Evolutionary conservation across 352 stramenopile genomes (phyloP).

Genomic region (Phytopythium sindhum): DNA sequence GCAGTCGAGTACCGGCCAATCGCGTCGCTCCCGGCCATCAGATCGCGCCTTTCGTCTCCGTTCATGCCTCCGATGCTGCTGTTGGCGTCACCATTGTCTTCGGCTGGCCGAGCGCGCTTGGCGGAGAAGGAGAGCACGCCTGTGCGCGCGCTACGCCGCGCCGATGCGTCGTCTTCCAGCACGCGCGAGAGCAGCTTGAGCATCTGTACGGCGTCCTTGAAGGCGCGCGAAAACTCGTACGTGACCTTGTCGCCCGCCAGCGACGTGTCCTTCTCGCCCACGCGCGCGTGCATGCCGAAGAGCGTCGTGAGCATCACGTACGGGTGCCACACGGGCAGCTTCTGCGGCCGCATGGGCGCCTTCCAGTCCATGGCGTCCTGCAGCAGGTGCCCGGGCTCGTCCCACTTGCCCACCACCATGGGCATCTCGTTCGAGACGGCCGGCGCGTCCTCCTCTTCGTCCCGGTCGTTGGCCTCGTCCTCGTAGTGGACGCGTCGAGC

Average conservation of each 20-base stretch:
- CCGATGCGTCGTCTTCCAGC: conserved; percentile 59
- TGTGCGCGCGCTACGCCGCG: conserved; percentile 49
- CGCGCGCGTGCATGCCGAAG: conserved; percentile 80
- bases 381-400: conserved; percentile 65
- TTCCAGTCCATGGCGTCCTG: conserved; percentile 83
- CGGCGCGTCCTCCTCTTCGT: conserved; percentile 6
- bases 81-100: not conserved
- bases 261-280: conserved; percentile 71
- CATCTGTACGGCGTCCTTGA: conserved; percentile 83
- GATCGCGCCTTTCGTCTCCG: conserved; percentile 10
- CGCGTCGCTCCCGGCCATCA: conserved; percentile 29
- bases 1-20: conserved; percentile 73
- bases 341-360: conserved; percentile 54
- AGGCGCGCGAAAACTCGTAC: conserved; percentile 68
- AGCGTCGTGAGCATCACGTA: conserved; percentile 82
- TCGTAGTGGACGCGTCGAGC: not conserved
- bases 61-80: not conserved
- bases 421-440: conserved; percentile 69
- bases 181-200: conserved; percentile 75
- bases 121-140: conserved; percentile 57
- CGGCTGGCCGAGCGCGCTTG: not conserved
- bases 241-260: conserved; percentile 57
- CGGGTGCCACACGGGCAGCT: conserved; percentile 81
- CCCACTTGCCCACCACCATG: conserved; percentile 76
- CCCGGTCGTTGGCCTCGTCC: not conserved